Base-by-base conservation (phyloP, 306 rosid species). In the Inga laurina region DNA sequence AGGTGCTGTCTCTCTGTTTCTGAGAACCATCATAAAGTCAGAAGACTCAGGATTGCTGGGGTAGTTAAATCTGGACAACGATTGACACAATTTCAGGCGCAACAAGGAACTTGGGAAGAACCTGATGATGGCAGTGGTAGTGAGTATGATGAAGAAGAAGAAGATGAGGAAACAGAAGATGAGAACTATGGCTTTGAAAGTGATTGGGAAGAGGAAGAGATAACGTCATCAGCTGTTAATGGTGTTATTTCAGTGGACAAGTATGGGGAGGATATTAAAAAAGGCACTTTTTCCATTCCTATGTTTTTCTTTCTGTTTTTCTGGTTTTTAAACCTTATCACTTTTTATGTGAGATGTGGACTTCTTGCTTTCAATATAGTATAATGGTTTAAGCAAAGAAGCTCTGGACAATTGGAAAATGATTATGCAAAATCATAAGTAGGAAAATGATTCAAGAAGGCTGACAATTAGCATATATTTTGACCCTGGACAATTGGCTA, bases 81-180 rank as follows among this genome's bases (percentile, higher is more conserved):
- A 48, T 37, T 46, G 68, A 84, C 86, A 16, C 61, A 79, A 37
- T 79, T 73, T 37, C 79, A 75, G 79, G 82, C 80, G 10, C 87
- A 21, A 32, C 65, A 32, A 69, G 91, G 85, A 82, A 74, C 84
- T 80, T 92, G 97, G 99, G 99, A 96, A 87, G 93, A 89, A 75
- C 97, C 97, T 19, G 97, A 93, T 59, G 82, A 84, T 85, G 93
- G 88, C 67, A 90, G 89, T 72, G 93, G 82, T 45, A 91, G 93
- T 51, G 98, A 92, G 24, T 68, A n/a, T 66, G 97, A 78, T 14
- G 92, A 90, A 15, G 90, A 88, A 8, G 81, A 83, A 18, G 92
- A 84, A 14, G 90, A 37, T 37, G 41, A 88, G 64, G 86, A 83
- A 82, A 87, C 9, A 65, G 93, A 87, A 56, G 90, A 87, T 13